These are phyloP conservation scores for Thymus mandschuricus DNA, from an alignment of 257 asterid genomes.

Conservation along the genomic window DNA sequence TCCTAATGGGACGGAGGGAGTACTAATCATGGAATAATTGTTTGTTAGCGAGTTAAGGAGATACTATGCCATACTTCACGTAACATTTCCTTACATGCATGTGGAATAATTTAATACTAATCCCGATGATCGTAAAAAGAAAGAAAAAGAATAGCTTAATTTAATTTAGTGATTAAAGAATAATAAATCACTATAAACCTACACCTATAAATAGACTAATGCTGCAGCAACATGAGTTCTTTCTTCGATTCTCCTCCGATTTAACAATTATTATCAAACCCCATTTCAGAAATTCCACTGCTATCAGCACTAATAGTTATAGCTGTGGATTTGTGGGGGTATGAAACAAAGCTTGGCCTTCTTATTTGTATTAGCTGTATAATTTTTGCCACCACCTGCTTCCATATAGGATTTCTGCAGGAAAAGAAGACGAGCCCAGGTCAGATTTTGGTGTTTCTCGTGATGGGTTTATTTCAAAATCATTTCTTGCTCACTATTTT, in stretches of 20 bases:
- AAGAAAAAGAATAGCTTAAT: not conserved
- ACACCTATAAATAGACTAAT: conserved; percentile 24
- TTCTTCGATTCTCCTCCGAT: conserved; percentile 11
- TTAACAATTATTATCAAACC: conserved; percentile 35
- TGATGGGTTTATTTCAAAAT: conserved; percentile 47
- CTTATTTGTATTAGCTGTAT: conserved; percentile 23
- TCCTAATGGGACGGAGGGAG: not conserved
- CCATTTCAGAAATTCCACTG: conserved; percentile 40
- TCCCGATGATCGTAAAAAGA: not conserved
- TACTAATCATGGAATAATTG: conserved; percentile 16
- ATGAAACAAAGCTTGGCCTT: conserved; percentile 1
- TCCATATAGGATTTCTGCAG: conserved; percentile 38
- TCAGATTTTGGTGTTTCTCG: conserved; percentile 57
- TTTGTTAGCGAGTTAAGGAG: not conserved
- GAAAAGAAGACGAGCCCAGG: conserved; percentile 54
- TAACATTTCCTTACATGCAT: conserved; percentile 30
- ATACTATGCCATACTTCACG: not conserved
- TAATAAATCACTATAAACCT: not conserved
- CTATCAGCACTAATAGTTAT: conserved; percentile 23
- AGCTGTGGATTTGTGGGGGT: conserved; percentile 41
- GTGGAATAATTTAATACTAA: conserved; percentile 7
- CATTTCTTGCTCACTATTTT: conserved; percentile 34
- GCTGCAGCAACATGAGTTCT: conserved; percentile 15
- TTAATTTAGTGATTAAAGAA: not conserved
- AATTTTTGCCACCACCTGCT: conserved; percentile 37